Percentiles rank a stretch among this genome's conserved stretches.
phyloP scores from a whole-genome alignment of 2,329 filamentous ascomycete species.

The Pestalotiopsis sp. region DNA sequence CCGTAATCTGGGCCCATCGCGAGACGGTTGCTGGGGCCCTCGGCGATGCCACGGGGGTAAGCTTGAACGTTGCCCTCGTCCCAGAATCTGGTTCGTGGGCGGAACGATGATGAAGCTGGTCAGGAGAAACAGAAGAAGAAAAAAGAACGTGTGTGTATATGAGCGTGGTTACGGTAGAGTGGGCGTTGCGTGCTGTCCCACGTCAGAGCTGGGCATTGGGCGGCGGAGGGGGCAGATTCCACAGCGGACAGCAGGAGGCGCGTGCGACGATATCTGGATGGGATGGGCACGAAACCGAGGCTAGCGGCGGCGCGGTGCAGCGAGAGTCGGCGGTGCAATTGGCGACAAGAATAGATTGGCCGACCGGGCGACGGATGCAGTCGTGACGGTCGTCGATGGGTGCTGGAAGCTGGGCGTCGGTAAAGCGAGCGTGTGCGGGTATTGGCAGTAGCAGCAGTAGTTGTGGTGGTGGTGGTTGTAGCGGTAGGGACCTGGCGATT shows the following conservation, averaged over 20 bases:
- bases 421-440: not conserved
- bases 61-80: slow-evolving; percentile 1
- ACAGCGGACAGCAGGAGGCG: slow-evolving; percentile 4
- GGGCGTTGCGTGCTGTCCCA: slow-evolving; percentile 15
- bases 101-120: not conserved
- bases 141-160: not conserved
- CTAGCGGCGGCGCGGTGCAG: slow-evolving; percentile 3
- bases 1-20: slow-evolving; percentile 34
- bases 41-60: slow-evolving; percentile 1
- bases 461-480: not conserved
- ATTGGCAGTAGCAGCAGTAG: not conserved
- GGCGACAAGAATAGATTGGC: slow-evolving; percentile 4
- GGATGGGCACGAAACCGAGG: slow-evolving; percentile 1
- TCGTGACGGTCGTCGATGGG: not conserved
- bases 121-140: not conserved
- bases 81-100: slow-evolving; percentile 1
- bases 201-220: slow-evolving; percentile 18
- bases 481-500: slow-evolving; percentile 3
- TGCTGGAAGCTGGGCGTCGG: not conserved
- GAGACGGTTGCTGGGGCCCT: slow-evolving; percentile 1
- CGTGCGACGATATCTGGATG: slow-evolving; percentile 5
- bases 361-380: not conserved
- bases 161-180: slow-evolving; percentile 10
- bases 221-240: slow-evolving; percentile 7
- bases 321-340: not conserved